These are phyloP conservation scores for Aspergillus versicolor DNA, from an alignment of 2,329 filamentous ascomycete species.

Conservation along the genomic window DNA sequence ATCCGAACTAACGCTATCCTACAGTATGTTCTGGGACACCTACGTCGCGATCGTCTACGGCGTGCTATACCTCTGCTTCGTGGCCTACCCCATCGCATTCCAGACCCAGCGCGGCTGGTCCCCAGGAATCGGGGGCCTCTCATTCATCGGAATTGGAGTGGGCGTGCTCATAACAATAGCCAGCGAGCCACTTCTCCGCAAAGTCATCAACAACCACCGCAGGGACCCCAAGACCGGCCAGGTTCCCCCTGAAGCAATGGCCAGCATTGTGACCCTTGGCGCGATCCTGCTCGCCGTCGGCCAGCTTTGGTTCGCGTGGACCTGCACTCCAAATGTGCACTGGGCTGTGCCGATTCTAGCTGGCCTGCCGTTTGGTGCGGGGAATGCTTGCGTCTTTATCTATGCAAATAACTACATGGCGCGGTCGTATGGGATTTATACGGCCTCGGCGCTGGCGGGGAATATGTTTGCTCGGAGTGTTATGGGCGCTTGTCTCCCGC, in stretches of 20 bases:
- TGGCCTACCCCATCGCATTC: background rate
- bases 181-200: background rate
- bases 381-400: constrained; percentile 74
- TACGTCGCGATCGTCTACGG: constrained; percentile 48
- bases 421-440: constrained; percentile 26
- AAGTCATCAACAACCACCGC: background rate
- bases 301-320: constrained; percentile 83
- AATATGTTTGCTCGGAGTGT: constrained; percentile 50
- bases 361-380: constrained; percentile 74
- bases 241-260: constrained; percentile 69
- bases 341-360: constrained; percentile 76
- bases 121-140: background rate
- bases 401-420: constrained; percentile 59
- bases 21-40: constrained; percentile 47
- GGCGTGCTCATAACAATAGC: background rate
- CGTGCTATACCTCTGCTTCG: background rate
- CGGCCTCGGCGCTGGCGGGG: constrained; percentile 45
- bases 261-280: constrained; percentile 74
- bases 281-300: constrained; percentile 70
- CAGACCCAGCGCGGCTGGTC: background rate
- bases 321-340: constrained; percentile 72
- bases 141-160: background rate
- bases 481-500: constrained; percentile 69
- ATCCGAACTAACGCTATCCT: background rate
- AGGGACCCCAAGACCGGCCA: constrained; percentile 18